Percentiles rank a stretch among this genome's conserved stretches.
phyloP scores from a whole-genome alignment of 208 protist genomes.

The Trypanosomatidae sp. region DNA sequence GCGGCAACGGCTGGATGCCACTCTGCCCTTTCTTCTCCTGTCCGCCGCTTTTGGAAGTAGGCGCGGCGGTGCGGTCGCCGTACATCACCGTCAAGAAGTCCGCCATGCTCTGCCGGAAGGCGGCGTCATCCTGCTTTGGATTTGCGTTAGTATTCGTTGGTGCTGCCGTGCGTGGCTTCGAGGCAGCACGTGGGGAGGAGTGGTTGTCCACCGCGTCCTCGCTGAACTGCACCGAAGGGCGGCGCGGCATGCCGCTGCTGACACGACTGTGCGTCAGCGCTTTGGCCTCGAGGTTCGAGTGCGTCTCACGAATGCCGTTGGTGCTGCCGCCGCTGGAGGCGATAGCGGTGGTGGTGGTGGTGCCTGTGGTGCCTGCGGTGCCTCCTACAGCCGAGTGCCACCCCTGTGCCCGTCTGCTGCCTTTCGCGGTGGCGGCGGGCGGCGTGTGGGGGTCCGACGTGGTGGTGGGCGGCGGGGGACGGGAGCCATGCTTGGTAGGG shows the following conservation, averaged over 20 bases:
- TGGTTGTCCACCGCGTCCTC: neutral
- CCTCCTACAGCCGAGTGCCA: slow-evolving; percentile 17
- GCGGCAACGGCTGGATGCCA: neutral
- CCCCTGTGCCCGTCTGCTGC: slow-evolving; percentile 16
- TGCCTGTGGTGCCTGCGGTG: neutral
- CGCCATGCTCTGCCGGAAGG: slow-evolving; percentile 37
- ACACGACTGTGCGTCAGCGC: neutral
- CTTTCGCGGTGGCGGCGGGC: slow-evolving; percentile 11
- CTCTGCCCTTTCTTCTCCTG: neutral
- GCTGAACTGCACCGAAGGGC: slow-evolving; percentile 28
- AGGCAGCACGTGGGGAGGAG: neutral
- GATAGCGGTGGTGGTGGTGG: neutral
- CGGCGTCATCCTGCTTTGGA: slow-evolving; percentile 7
- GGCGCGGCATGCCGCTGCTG: slow-evolving; percentile 3
- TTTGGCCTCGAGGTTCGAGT: no score
- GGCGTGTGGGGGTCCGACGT: neutral
- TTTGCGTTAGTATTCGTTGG: no score
- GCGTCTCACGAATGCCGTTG: no score
- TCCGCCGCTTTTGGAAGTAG: no score
- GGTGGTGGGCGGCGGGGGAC: neutral
- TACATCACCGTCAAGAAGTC: slow-evolving; percentile 52
- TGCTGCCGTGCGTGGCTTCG: no score
- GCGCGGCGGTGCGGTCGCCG: slow-evolving; percentile 14
- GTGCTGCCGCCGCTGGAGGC: no score
- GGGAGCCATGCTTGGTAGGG: no score